Evolutionary conservation across 306 rosid species (phyloP).

Genomic region (Prunus salicina): DNA sequence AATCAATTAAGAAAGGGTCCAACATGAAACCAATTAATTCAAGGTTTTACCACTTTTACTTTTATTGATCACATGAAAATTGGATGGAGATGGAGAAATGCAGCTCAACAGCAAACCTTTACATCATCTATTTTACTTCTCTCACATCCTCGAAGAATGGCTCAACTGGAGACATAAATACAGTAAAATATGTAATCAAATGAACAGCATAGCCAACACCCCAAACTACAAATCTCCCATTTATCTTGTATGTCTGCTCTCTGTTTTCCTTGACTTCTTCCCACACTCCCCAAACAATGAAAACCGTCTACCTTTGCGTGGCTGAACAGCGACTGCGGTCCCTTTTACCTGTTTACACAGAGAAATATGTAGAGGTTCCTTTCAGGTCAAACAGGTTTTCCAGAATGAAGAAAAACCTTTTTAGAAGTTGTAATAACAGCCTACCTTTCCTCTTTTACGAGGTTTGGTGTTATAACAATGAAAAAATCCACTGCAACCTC

Average conservation of each 20-base stretch:
- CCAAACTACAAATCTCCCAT: slow-evolving; percentile 15
- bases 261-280: slow-evolving; percentile 59
- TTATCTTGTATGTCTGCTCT: slow-evolving; percentile 39
- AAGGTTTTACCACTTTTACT: slow-evolving; percentile 16
- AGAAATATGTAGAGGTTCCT: slow-evolving; percentile 4
- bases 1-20: neutral
- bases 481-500: slow-evolving; percentile 72
- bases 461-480: slow-evolving; percentile 70
- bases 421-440: slow-evolving; percentile 7
- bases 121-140: slow-evolving; percentile 31
- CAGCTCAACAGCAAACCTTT: slow-evolving; percentile 36
- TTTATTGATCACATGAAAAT: slow-evolving; percentile 41
- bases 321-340: slow-evolving; percentile 52
- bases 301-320: slow-evolving; percentile 48
- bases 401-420: neutral
- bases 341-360: slow-evolving; percentile 50
- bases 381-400: slow-evolving; percentile 12
- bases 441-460: slow-evolving; percentile 63
- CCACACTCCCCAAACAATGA: slow-evolving; percentile 78
- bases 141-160: slow-evolving; percentile 64
- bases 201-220: slow-evolving; percentile 15
- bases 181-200: slow-evolving; percentile 21
- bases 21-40: slow-evolving; percentile 4
- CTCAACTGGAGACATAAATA: slow-evolving; percentile 35
- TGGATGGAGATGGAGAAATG: slow-evolving; percentile 44